Base-by-base conservation (phyloP, 768 basidiomycete species). In the Psilocybe subaeruginosa region DNA sequence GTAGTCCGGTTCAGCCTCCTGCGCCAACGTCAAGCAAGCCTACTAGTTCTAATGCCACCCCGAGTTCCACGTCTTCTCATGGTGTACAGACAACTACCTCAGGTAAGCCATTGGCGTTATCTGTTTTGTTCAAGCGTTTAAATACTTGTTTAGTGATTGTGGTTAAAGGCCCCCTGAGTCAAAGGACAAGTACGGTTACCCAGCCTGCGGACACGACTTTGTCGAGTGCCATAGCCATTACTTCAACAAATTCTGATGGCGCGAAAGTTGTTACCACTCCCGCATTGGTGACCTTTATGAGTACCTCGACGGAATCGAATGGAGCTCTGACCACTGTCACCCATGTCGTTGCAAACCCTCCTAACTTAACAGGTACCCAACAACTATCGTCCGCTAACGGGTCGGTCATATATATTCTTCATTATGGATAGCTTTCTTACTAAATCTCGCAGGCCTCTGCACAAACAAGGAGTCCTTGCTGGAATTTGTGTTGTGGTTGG, bases 401-500 rank as follows among this genome's bases (percentile, higher is more conserved):
- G 65, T 69, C 48, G 52, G 58, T 39, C 30, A 30, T 47, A 17
- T 39, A 19, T 30, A 17, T 37, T 45, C 3, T 58, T 11, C 23
- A 9, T 41, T 47, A 53, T 47, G n/a, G 5, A 46, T 45, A 47
- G 50, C 50, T 56, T 51, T 30, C 41, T 43, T 5, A 43, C 41
- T n/a, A 43, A 29, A 29, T 57, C 43, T 54, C 43, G 16, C 58
- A 87, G 85, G 9, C 88, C 92, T 74, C 83, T 92, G 66, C 74
- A 77, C 49, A 87, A 93, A 69, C 85, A 78, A 30, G 85, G 87
- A 2, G 87, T 87, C 8, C 86, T 92, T 3, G 85, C 87, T 1
- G 91, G 89, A 6, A 84, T 87, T n/a, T 93, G 93, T 71, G 79
- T 89, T 6, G 85, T 80, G 9, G 81, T 89, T 46, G 91, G 88